Conservation (phyloP, 192 early-diverging fungal species). For the Coemansia sp. region DNA sequence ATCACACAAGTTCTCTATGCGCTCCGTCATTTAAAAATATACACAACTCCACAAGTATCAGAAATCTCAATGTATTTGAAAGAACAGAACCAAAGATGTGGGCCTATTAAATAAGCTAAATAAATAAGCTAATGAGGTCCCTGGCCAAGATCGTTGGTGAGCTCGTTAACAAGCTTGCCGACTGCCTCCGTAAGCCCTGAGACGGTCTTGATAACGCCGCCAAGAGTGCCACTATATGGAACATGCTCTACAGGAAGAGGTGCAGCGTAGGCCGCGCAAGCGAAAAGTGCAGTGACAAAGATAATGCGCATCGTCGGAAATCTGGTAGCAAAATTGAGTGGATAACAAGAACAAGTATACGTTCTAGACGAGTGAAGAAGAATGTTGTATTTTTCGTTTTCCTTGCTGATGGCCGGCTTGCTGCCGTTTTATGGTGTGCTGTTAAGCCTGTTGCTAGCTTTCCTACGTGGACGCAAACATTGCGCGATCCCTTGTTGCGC, state of each 20-base stretch:
- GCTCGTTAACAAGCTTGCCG: slow-evolving; percentile 37
- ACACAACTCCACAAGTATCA: too few species aligned
- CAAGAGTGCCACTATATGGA: slow-evolving; percentile 41
- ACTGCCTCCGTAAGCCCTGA: slow-evolving; percentile 38
- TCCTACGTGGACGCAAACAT: neutral
- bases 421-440: slow-evolving; percentile 8
- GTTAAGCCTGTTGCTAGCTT: neutral
- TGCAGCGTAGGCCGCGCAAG: slow-evolving; percentile 31
- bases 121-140: slow-evolving; percentile 33
- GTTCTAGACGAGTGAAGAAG: neutral
- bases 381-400: neutral
- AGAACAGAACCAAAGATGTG: slow-evolving; percentile 9
- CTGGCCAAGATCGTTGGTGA: slow-evolving; percentile 53
- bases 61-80: slow-evolving; percentile 6
- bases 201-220: slow-evolving; percentile 41
- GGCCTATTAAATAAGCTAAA: slow-evolving; percentile 8
- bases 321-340: neutral
- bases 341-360: neutral
- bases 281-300: slow-evolving; percentile 28
- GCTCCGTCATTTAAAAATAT: too few species aligned
- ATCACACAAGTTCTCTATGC: neutral
- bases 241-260: slow-evolving; percentile 33
- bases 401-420: neutral
- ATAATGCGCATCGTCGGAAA: slow-evolving; percentile 34
- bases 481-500: neutral